A percentile compares a stretch with the other conserved stretches of the same genome.
Conservation (phyloP, 73 alveolate genomes). For the Durusdinium trenchii region DNA sequence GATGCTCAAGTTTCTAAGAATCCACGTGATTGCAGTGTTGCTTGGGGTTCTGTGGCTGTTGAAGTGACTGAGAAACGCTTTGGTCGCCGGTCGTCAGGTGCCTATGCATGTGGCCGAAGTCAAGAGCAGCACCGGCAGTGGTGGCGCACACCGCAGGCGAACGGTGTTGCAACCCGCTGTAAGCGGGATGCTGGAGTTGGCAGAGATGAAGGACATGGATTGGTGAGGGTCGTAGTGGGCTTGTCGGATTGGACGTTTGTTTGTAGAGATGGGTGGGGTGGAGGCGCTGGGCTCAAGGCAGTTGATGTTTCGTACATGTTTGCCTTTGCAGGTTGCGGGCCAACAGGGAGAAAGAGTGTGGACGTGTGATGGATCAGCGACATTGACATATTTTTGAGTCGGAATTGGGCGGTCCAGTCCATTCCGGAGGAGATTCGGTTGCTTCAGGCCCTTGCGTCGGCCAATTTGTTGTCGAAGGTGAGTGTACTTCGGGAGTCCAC, state of each 20-base stretch:
- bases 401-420: too few species aligned
- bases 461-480: too few species aligned
- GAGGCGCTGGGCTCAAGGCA: background rate
- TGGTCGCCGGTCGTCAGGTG: background rate
- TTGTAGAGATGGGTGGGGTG: background rate
- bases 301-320: background rate
- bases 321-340: background rate
- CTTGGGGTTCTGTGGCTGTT: background rate
- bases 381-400: background rate
- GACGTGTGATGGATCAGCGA: background rate
- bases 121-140: background rate
- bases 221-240: background rate
- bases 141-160: constrained; percentile 22
- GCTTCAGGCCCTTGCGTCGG: too few species aligned
- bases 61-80: background rate
- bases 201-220: background rate
- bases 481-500: too few species aligned
- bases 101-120: constrained; percentile 80
- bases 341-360: background rate
- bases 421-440: too few species aligned
- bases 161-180: constrained; percentile 84
- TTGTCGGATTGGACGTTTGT: background rate
- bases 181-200: constrained; percentile 62
- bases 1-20: background rate
- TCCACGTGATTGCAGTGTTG: background rate